phyloP scores from a whole-genome alignment of 768 basidiomycete genomes.

The Rhodotorula paludigena region DNA sequence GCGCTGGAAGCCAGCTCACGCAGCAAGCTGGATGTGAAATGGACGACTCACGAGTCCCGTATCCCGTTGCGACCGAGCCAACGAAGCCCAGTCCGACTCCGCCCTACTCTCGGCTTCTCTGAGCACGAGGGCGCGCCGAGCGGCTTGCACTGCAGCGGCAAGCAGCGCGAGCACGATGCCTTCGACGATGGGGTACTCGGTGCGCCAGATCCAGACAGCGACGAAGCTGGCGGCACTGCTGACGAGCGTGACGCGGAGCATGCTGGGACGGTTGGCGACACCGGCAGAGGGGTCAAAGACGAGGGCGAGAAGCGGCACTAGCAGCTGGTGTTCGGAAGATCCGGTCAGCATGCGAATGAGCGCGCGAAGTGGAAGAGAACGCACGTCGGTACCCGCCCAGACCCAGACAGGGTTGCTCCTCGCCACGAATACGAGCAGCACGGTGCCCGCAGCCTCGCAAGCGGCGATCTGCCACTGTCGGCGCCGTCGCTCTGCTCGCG shows the following conservation, averaged over 20 bases:
- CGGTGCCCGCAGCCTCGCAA: background rate
- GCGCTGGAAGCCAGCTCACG: background rate
- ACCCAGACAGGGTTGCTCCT: constrained; percentile 8
- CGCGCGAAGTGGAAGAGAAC: background rate
- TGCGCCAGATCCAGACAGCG: constrained; percentile 1
- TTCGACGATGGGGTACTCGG: background rate
- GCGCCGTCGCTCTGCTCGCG: too few relatives aligned
- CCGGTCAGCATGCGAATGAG: background rate
- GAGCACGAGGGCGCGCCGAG: background rate
- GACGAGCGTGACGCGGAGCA: background rate
- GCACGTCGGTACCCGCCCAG: constrained; percentile 11
- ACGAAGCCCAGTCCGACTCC: background rate
- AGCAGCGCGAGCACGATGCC: background rate
- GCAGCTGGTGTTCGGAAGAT: background rate
- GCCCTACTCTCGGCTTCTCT: background rate
- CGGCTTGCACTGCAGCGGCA: background rate
- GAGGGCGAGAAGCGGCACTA: background rate
- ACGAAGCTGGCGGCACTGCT: constrained; percentile 2
- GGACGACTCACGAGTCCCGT: constrained; percentile 3
- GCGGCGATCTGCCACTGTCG: background rate
- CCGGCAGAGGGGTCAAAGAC: rapidly evolving
- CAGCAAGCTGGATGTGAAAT: too few relatives aligned
- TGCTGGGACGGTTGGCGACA: background rate
- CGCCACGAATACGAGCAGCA: background rate
- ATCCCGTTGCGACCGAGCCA: background rate